A percentile compares a stretch with the other conserved stretches of the same genome.
Conservation (phyloP, 2,329 filamentous ascomycete species). For the Furcasterigmium sp. region DNA sequence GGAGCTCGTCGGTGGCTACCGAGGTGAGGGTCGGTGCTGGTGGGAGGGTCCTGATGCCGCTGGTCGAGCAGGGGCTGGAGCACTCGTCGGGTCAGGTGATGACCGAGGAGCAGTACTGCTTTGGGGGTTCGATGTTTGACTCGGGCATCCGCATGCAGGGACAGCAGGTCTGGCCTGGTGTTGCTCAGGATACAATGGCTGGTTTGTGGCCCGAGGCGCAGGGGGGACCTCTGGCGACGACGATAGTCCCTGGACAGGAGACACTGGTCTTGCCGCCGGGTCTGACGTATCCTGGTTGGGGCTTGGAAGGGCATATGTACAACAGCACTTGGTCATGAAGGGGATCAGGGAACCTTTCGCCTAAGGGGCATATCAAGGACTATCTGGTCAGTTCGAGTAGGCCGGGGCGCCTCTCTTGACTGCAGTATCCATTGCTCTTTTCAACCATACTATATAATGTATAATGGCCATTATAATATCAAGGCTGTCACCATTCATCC, state of each 20-base stretch:
- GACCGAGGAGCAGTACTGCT: not conserved
- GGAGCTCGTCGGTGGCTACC: slow-evolving; percentile 8
- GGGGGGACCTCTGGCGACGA: not conserved
- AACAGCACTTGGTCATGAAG: too few relatives aligned
- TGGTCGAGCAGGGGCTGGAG: slow-evolving; percentile 8
- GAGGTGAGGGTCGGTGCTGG: slow-evolving; percentile 7
- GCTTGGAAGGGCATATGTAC: too few relatives aligned
- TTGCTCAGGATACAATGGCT: too few relatives aligned
- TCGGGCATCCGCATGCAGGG: not conserved
- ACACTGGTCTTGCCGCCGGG: not conserved
- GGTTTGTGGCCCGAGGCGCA: not conserved
- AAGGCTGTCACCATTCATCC: too few relatives aligned
- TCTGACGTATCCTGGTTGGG: not conserved
- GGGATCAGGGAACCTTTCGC: too few relatives aligned
- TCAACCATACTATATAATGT: too few relatives aligned
- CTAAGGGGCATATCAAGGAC: too few relatives aligned
- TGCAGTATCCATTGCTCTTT: too few relatives aligned
- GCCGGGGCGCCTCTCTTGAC: too few relatives aligned
- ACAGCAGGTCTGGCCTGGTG: not conserved
- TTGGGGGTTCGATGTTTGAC: not conserved
- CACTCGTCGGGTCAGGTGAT: not conserved
- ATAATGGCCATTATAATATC: too few relatives aligned
- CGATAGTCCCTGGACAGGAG: not conserved
- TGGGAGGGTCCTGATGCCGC: slow-evolving; percentile 6
- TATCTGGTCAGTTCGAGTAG: too few relatives aligned